phyloP scores from a whole-genome alignment of 1,139 yeast species.

The Kluyveromyces sp. region DNA sequence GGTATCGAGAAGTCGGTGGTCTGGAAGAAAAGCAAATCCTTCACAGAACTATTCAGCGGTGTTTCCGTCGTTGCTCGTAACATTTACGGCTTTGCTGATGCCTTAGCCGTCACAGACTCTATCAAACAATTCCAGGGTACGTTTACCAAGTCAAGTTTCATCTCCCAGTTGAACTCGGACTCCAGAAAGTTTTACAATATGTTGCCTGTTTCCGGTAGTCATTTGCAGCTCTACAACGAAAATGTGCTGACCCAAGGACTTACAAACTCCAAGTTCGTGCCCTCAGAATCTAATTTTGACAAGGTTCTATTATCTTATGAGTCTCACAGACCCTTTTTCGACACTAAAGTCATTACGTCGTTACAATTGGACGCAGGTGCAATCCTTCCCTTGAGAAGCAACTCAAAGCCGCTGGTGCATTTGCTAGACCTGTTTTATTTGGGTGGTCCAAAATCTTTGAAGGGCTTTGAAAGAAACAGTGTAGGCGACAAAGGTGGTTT shows the following conservation, averaged over 20 bases:
- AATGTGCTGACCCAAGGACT: constrained; percentile 21
- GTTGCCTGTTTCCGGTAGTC: constrained; percentile 26
- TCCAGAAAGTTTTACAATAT: constrained; percentile 24
- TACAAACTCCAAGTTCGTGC: constrained; percentile 10
- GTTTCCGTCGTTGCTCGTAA: constrained; percentile 26
- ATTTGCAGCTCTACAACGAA: constrained; percentile 23
- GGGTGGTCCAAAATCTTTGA: constrained; percentile 73
- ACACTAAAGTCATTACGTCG: constrained; percentile 23
- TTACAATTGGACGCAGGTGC: constrained; percentile 26
- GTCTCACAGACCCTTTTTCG: constrained; percentile 23
- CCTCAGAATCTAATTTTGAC: constrained; percentile 24
- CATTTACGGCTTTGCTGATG: constrained; percentile 11
- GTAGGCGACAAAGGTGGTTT: constrained; percentile 58
- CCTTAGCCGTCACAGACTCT: constrained; percentile 14
- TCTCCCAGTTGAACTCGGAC: constrained; percentile 24
- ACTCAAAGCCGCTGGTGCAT: constrained; percentile 22
- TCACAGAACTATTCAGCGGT: constrained; percentile 26
- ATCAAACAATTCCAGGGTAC: constrained; percentile 22
- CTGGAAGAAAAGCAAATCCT: constrained; percentile 10
- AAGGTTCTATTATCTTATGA: constrained; percentile 22
- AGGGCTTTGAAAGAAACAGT: constrained; percentile 69
- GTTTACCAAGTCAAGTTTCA: constrained; percentile 28
- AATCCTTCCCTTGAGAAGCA: constrained; percentile 15
- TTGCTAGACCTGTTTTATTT: constrained; percentile 44
- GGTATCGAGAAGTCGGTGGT: constrained; percentile 26